Conservation (phyloP, 2,329 filamentous ascomycete species). For the Aspergillus carbonarius region DNA sequence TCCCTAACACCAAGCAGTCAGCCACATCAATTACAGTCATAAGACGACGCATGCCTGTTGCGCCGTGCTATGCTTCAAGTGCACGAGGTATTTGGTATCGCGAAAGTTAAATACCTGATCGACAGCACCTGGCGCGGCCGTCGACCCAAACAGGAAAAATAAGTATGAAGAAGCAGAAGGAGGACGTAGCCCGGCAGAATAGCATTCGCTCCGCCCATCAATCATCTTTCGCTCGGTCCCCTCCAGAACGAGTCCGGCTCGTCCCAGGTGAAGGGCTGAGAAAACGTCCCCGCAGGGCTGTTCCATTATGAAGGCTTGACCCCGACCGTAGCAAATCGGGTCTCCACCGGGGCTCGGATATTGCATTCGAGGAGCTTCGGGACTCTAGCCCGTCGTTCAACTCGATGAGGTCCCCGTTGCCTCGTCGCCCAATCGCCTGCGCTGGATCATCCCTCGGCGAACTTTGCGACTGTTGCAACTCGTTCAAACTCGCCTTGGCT, state of each 20-base stretch:
- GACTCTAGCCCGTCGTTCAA: constrained; percentile 40
- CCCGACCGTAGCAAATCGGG: constrained; percentile 18
- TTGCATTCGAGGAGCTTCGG: constrained; percentile 22
- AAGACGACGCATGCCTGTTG: constrained; percentile 9
- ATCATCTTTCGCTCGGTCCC: constrained; percentile 31
- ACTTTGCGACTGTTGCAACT: constrained; percentile 38
- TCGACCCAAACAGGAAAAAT: neutral
- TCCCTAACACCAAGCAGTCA: constrained; percentile 1
- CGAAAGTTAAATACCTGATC: neutral
- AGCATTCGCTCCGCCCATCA: constrained; percentile 16
- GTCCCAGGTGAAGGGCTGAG: constrained; percentile 27
- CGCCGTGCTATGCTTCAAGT: constrained; percentile 22
- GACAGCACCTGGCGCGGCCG: neutral
- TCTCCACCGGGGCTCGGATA: constrained; percentile 16
- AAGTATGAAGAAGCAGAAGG: constrained; percentile 1
- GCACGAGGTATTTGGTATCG: constrained; percentile 13
- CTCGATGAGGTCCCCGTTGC: constrained; percentile 46
- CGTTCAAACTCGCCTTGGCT: constrained; percentile 41
- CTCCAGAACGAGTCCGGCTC: constrained; percentile 37
- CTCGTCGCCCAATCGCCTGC: constrained; percentile 28
- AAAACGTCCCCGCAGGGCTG: constrained; percentile 28
- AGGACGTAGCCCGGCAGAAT: neutral
- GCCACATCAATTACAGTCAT: constrained; percentile 10
- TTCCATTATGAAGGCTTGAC: constrained; percentile 16
- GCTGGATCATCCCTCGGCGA: constrained; percentile 22